phyloP scores from a whole-genome alignment of 345 rosid genomes.

The Melaleuca quinquenervia region DNA sequence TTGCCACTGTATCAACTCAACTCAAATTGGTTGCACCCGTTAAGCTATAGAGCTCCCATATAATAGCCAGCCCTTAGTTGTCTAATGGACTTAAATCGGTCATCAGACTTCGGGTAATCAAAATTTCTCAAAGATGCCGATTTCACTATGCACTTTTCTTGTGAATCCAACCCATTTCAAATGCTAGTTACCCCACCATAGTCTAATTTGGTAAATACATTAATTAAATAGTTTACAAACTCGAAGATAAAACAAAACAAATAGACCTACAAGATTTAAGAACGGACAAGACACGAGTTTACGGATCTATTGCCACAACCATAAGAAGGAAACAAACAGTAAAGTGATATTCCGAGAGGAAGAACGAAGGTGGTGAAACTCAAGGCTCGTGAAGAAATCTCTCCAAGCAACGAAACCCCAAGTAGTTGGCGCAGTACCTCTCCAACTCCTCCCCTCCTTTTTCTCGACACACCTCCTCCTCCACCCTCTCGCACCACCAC shows the following conservation, averaged over 20 bases:
- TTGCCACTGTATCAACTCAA: background rate
- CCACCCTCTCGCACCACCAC: constrained; percentile 48
- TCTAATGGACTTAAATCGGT: background rate
- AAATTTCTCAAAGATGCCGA: background rate
- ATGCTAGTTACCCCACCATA: background rate
- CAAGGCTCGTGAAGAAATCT: constrained; percentile 49
- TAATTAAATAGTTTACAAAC: background rate
- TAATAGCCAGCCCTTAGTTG: background rate
- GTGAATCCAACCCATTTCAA: background rate
- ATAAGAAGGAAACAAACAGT: background rate
- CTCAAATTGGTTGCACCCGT: background rate
- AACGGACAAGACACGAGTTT: background rate
- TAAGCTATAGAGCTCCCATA: background rate
- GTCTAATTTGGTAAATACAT: background rate
- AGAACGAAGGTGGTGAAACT: background rate
- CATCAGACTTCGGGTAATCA: background rate
- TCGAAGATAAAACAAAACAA: background rate
- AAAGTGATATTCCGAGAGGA: background rate
- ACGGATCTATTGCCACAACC: background rate
- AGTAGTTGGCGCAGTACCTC: constrained; percentile 64
- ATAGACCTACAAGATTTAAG: background rate
- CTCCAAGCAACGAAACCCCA: constrained; percentile 86
- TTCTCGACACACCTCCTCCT: constrained; percentile 55
- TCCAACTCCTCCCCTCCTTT: constrained; percentile 84
- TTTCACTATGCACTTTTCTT: background rate